A percentile compares a stretch with the other conserved stretches of the same genome.
Conservation (phyloP, 2,329 filamentous ascomycete species). For the Orbilia quercus region DNA sequence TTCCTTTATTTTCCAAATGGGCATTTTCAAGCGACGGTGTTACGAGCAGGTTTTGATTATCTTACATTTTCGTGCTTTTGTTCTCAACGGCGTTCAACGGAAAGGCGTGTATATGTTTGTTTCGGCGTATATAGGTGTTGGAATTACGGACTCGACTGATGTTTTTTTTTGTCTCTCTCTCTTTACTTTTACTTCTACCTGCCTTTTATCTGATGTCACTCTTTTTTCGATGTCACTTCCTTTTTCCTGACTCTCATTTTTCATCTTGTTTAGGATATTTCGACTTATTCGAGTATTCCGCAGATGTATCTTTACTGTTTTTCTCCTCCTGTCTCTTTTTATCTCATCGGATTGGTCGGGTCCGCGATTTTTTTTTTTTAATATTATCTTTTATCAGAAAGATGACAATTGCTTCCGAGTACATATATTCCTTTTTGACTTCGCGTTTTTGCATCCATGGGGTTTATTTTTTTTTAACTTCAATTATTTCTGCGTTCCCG, state of each 20-base stretch:
- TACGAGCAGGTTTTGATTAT: conserved; percentile 19
- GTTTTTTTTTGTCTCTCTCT: conserved; percentile 14
- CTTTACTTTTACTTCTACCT: neutral
- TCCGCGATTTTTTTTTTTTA: neutral
- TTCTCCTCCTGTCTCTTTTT: neutral
- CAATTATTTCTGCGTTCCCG: neutral
- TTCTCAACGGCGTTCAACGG: conserved; percentile 24
- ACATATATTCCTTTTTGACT: conserved; percentile 1
- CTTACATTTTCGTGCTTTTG: conserved; percentile 1
- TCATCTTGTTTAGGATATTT: neutral
- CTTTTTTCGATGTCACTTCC: neutral
- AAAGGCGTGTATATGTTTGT: conserved; percentile 12
- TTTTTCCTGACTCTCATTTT: neutral
- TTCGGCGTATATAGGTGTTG: conserved; percentile 14
- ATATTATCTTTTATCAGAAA: conserved; percentile 18
- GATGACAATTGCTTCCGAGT: conserved; percentile 9
- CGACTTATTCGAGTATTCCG: neutral
- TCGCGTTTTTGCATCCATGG: neutral
- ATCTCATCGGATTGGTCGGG: neutral
- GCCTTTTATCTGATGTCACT: neutral
- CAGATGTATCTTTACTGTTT: conserved; percentile 16
- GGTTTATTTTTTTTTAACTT: neutral
- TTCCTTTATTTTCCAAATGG: conserved; percentile 19
- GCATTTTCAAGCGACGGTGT: conserved; percentile 46
- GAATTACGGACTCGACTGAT: neutral